Base-by-base conservation (phyloP, 495 filamentous ascomycete genomes). In the Penicillium argentinense region DNA sequence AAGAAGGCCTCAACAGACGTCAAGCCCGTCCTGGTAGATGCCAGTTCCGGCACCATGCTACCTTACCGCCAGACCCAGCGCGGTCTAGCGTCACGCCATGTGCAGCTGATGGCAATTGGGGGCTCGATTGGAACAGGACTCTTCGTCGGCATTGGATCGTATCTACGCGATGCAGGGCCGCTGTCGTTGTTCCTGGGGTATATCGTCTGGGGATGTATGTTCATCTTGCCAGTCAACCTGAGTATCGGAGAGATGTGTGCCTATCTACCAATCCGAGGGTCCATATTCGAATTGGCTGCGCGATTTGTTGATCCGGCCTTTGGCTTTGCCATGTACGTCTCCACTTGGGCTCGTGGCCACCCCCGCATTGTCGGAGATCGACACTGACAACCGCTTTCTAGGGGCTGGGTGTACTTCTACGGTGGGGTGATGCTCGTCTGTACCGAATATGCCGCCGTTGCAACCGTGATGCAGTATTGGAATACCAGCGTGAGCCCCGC, bases 61-160 rank as follows among this genome's bases (percentile, higher is more conserved):
- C 41, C 54, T 2, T 58, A 53, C 19, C 36, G 47, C 8, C 26
- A 65, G 36, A 81, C 77, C 5, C 68, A 81, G 18, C 79, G 82
- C 3, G 78, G 76, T 47, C 68, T 87, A n/a, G 76, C 78, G 18
- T 76, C 80, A 4, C 72, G 84, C 19, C 84, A 87, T 68, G 60
- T 87, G 3, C 77, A 77, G 59, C 78, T 87, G 77, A 86, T 87
- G 76, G 84, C 83, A 2, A 74, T 86, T 19, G 86, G 87, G 48
- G 86, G 85, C 12, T 86, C 86, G 1, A 84, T 90, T 56, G 86
- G 86, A 18, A 90, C 86, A 1, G 86, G 86, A 36, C 71, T 90
- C 22, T 91, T 91, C 68, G 68, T 90, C 14, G 85, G 87, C 32
- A 87, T 82, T 40, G 86, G 87, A 14, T 71, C 70, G 21, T 85